These are phyloP conservation scores for Fusarium sp. DNA, from an alignment of 2,329 filamentous ascomycete species.

Conservation along the genomic window DNA sequence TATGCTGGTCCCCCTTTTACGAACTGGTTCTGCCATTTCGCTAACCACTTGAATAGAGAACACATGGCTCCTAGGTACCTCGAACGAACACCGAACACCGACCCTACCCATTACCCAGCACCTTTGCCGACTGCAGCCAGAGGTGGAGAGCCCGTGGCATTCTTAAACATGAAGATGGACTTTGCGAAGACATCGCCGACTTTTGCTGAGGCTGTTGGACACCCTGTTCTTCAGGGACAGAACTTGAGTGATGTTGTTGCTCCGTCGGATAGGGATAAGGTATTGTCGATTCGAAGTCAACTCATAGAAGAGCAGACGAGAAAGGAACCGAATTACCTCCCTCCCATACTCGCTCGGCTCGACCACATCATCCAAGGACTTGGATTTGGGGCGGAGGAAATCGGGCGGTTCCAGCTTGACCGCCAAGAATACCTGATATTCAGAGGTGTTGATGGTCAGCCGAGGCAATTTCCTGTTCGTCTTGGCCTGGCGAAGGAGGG, in stretches of 20 bases:
- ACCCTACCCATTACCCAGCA: conserved; percentile 62
- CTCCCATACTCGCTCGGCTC: conserved; percentile 70
- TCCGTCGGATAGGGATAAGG: conserved; percentile 64
- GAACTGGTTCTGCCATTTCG: conserved; percentile 63
- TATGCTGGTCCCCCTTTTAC: conserved; percentile 61
- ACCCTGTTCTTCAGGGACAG: conserved; percentile 59
- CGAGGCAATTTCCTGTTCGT: conserved; percentile 62
- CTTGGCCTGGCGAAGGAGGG: conserved; percentile 70
- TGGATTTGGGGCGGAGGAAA: conserved; percentile 65
- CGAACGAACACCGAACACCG: conserved; percentile 62
- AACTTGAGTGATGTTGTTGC: conserved; percentile 67
- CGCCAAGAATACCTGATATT: conserved; percentile 69
- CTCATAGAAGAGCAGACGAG: conserved; percentile 69
- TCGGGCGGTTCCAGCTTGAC: conserved; percentile 64
- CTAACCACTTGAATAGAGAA: conserved; percentile 64
- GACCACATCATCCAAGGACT: conserved; percentile 67
- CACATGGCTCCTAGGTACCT: conserved; percentile 61
- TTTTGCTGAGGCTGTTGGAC: conserved; percentile 68
- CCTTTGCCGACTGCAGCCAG: conserved; percentile 57
- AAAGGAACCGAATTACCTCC: conserved; percentile 72
- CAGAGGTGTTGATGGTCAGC: conserved; percentile 62
- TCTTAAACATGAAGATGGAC: conserved; percentile 69
- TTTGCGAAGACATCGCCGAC: conserved; percentile 67
- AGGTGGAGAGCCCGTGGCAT: conserved; percentile 66
- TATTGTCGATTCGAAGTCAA: conserved; percentile 61